Evolutionary conservation across 352 stramenopile species (phyloP).

Genomic region (Pythium guiyangense): DNA sequence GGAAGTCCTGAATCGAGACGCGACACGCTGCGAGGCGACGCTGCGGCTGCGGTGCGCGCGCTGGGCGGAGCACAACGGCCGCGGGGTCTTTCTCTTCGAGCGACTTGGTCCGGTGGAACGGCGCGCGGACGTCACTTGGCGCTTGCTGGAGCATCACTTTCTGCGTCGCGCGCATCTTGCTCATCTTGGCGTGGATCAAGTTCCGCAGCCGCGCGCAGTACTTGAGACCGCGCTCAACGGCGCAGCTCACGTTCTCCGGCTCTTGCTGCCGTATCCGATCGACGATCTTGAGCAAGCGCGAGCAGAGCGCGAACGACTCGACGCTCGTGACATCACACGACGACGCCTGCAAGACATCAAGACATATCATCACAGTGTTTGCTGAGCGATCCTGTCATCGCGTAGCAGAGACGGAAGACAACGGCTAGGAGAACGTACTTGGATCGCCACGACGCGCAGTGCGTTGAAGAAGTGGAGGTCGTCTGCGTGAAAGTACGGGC

Average conservation of each 20-base stretch:
- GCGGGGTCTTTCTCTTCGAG: conserved; percentile 51
- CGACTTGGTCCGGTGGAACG: conserved; percentile 78
- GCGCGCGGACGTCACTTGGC: conserved; percentile 27
- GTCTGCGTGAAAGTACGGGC: conserved; percentile 38
- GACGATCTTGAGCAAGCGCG: conserved; percentile 72
- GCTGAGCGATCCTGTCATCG: too few species aligned
- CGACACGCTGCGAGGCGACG: conserved; percentile 25
- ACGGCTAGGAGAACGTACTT: conserved; percentile 21
- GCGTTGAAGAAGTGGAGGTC: conserved; percentile 73
- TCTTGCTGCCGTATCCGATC: conserved; percentile 64
- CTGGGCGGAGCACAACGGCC: not conserved
- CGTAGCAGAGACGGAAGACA: too few species aligned
- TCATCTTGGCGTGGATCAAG: conserved; percentile 86
- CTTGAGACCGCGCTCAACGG: conserved; percentile 45
- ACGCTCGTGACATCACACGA: conserved; percentile 69
- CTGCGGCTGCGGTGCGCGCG: not conserved
- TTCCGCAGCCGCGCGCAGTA: conserved; percentile 57
- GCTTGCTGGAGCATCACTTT: conserved; percentile 73
- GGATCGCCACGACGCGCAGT: conserved; percentile 59
- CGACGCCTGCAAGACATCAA: conserved; percentile 29
- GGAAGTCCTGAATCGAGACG: conserved; percentile 81
- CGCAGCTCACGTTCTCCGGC: conserved; percentile 34
- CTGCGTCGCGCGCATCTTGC: conserved; percentile 78
- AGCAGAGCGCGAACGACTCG: conserved; percentile 74
- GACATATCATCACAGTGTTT: not conserved